phyloP scores from a whole-genome alignment of 768 basidiomycete genomes.

The Rhizopogon vinicolor region DNA sequence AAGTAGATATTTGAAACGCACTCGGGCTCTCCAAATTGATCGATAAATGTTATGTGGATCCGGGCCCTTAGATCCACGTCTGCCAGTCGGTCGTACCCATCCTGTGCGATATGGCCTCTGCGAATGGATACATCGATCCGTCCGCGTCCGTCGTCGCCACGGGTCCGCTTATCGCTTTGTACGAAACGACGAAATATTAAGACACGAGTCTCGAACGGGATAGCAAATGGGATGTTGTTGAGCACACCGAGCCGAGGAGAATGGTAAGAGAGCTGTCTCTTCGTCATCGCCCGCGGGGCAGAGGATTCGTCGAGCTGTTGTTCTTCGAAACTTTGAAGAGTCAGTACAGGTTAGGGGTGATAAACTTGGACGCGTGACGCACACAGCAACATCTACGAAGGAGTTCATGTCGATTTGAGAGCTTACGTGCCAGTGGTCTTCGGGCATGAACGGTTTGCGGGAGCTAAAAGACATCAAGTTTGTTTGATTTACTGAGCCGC shows the following conservation, averaged over 20 bases:
- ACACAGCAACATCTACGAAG: conserved; percentile 89
- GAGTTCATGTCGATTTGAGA: conserved; percentile 53
- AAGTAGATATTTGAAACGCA: conserved; percentile 33
- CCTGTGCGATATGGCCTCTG: conserved; percentile 77
- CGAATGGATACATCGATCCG: conserved; percentile 34
- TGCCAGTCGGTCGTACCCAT: conserved; percentile 82
- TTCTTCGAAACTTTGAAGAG: conserved; percentile 54
- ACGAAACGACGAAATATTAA: conserved; percentile 87
- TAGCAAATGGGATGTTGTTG: conserved; percentile 93
- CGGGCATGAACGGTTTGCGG: conserved; percentile 74
- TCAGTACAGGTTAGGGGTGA: neutral
- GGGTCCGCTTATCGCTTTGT: conserved; percentile 45
- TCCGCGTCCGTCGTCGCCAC: conserved; percentile 11
- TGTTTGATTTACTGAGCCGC: neutral
- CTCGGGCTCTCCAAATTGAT: conserved; percentile 85
- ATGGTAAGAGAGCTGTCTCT: conserved; percentile 59
- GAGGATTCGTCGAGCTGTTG: conserved; percentile 36
- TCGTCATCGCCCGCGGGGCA: conserved; percentile 36
- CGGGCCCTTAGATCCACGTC: conserved; percentile 78
- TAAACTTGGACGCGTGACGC: conserved; percentile 23
- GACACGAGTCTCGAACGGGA: conserved; percentile 91
- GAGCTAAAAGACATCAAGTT: conserved; percentile 47
- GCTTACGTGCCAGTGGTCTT: conserved; percentile 80
- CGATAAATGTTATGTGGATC: conserved; percentile 88
- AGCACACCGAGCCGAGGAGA: conserved; percentile 81